Conservation (phyloP, 495 filamentous ascomycete species). For the Chaetomium fimeti region DNA sequence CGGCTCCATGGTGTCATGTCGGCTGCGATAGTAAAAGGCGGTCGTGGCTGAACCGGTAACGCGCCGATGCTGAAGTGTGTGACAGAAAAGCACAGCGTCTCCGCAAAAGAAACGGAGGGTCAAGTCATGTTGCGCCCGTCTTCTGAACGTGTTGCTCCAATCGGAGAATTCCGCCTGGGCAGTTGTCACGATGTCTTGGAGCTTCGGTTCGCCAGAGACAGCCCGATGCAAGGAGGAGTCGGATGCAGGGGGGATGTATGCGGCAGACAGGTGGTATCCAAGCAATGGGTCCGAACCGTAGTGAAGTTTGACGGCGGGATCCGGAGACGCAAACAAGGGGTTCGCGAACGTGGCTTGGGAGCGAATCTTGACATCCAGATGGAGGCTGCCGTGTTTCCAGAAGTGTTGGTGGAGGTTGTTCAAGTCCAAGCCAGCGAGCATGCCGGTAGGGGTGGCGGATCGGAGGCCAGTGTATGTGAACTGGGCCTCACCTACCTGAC, state of each 20-base stretch:
- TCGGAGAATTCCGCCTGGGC: constrained; percentile 24
- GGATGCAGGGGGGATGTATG: constrained; percentile 12
- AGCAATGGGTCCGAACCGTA: constrained; percentile 31
- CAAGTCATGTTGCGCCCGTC: constrained; percentile 1
- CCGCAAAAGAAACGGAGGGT: constrained; percentile 28
- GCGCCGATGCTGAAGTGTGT: constrained; percentile 25
- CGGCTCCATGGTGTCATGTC: constrained; percentile 7
- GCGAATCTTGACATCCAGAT: neutral
- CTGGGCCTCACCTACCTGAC: neutral
- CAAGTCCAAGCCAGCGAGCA: neutral
- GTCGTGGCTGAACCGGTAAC: neutral
- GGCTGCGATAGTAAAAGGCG: constrained; percentile 5
- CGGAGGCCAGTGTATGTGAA: constrained; percentile 3
- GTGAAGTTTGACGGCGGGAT: constrained; percentile 21
- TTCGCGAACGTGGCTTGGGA: constrained; percentile 18
- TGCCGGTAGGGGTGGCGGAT: neutral
- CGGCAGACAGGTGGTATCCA: constrained; percentile 36
- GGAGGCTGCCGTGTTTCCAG: constrained; percentile 10
- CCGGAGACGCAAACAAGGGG: constrained; percentile 23
- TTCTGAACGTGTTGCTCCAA: constrained; percentile 30
- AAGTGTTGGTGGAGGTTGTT: neutral
- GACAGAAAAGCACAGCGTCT: constrained; percentile 28
- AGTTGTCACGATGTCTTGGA: constrained; percentile 6
- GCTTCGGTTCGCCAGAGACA: neutral
- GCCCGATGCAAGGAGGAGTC: neutral